phyloP scores from a whole-genome alignment of 2,329 filamentous ascomycete genomes.

The Alternaria triticimaculans region DNA sequence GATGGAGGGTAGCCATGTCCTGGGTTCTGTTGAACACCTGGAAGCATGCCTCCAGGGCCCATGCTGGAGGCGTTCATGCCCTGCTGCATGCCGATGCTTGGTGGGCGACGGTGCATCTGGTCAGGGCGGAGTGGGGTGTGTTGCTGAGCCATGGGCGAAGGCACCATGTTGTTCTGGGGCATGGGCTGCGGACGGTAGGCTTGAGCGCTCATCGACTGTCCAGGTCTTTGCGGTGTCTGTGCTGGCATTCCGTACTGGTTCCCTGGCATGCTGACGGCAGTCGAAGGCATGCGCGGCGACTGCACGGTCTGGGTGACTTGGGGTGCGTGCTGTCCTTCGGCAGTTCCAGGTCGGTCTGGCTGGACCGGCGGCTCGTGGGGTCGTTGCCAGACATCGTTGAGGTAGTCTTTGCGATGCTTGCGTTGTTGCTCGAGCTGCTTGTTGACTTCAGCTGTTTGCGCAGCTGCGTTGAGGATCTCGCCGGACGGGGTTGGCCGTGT shows the following conservation, averaged over 20 bases:
- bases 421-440: conserved; percentile 82
- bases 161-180: conserved; percentile 73
- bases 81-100: conserved; percentile 53
- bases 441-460: conserved; percentile 90
- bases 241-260: conserved; percentile 65
- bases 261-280: conserved; percentile 61
- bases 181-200: conserved; percentile 75
- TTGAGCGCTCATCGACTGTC: conserved; percentile 67
- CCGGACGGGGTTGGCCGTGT: conserved; percentile 75
- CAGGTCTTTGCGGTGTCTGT: conserved; percentile 63
- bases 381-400: conserved; percentile 81
- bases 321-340: conserved; percentile 48
- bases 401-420: conserved; percentile 77
- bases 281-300: conserved; percentile 64
- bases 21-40: conserved; percentile 49
- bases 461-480: conserved; percentile 85
- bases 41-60: conserved; percentile 47
- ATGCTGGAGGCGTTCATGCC: conserved; percentile 38
- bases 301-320: conserved; percentile 54
- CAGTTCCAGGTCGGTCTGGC: conserved; percentile 50
- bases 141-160: conserved; percentile 75
- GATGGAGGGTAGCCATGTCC: conserved; percentile 54
- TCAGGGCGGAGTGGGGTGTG: conserved; percentile 65
- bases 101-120: conserved; percentile 71
- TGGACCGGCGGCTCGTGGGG: conserved; percentile 77